Evolutionary conservation across 2,329 filamentous ascomycete genomes (phyloP), one percentile per base, ranked within the genome.

Genomic region (Hypoxylon sp.): DNA sequence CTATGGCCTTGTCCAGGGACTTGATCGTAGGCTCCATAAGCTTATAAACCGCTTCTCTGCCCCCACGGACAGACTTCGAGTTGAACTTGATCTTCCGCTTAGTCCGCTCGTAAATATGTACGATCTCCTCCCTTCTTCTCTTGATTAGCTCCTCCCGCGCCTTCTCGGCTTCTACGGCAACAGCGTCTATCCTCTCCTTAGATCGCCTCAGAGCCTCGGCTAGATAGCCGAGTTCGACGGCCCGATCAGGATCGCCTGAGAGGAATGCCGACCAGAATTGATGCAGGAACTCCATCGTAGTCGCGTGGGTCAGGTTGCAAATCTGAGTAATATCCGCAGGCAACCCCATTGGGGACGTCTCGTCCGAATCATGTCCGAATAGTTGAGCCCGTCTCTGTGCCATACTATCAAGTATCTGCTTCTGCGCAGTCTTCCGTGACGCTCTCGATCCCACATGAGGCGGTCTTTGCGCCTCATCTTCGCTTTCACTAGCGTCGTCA

Each of bases 241-340:
- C 92, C 32, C 93, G 90, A 64, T 93, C 90, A 0, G 92, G 81
- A 75, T 97, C 93, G 12, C 94, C 95, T 0, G 94, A 97, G 25
- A 97, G 85, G 75, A 97, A 99, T 0, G 94, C 89, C 32, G 88
- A 87, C 95, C 95, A 99, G 81, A 99, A 99, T 78, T 98, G 96
- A 73, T 95, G 92, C n/a, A 99, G 82, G 74, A 98, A 99, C 75
- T 99, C 96, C 37, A 92, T 91, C 0, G 93, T 96, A 0, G 96
- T 99, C 56, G 94, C 94, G 77, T 98, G 94, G 0, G 95, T 97
- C 59, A 88, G 78, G 41, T 80, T 81, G 70, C 87, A 89, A 59
- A 87, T 87, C 45, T 89, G 83, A 3, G 87, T 81, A 19, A 91
- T 81, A 1, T 86, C 83, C 1, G 81, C 74, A 2, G 90, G 81